Conservation (phyloP, 208 protist genomes). For the Tritrichomonas foetus region DNA sequence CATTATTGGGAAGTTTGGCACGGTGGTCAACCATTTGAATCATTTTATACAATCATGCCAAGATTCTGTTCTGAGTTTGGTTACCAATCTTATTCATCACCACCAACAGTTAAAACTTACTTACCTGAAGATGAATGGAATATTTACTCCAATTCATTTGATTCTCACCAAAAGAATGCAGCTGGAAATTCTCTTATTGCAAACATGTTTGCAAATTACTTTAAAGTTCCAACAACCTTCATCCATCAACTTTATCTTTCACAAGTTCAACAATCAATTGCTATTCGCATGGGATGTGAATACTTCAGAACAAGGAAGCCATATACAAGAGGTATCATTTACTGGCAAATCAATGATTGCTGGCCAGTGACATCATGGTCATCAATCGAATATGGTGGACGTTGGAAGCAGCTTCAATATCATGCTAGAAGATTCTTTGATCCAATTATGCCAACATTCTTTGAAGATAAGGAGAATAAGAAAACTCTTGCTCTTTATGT, state of each 20-base stretch:
- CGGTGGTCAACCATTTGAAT: background rate
- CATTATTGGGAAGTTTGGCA: constrained; percentile 42
- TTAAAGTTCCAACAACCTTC: background rate
- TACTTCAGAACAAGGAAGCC: background rate
- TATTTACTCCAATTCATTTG: background rate
- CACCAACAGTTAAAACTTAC: background rate
- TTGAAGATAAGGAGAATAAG: no score
- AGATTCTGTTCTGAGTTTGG: constrained; percentile 31
- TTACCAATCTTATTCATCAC: constrained; percentile 15
- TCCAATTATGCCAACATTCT: background rate
- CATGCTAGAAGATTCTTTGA: background rate
- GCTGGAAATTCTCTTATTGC: background rate
- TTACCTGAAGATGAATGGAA: background rate
- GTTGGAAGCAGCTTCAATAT: constrained; percentile 13
- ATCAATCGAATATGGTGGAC: background rate
- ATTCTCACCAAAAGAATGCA: background rate
- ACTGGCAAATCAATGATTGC: constrained; percentile 29
- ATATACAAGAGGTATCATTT: background rate
- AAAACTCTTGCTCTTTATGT: background rate
- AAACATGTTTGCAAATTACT: background rate
- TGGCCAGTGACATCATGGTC: constrained; percentile 13
- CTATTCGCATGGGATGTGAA: background rate
- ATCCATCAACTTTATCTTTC: background rate
- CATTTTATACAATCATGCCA: background rate
- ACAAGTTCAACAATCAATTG: background rate